Evolutionary conservation across 2,329 filamentous ascomycete genomes (phyloP).

Genomic region (Herpomyces periplanetae): DNA sequence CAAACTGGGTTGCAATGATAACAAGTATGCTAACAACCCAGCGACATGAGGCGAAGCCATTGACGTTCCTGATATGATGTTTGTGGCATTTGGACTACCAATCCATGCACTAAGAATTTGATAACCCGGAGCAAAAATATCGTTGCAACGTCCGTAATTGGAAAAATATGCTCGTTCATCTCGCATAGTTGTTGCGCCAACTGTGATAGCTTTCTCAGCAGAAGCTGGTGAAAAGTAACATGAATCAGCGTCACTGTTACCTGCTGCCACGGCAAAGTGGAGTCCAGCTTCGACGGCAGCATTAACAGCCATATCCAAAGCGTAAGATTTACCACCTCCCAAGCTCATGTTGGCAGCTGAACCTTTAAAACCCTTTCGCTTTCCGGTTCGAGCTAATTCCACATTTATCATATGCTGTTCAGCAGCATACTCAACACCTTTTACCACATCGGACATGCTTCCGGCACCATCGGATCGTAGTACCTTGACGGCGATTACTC

Average conservation of each 20-base stretch:
- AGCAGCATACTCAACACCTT: conserved; percentile 84
- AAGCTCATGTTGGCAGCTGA: conserved; percentile 98
- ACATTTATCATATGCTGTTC: conserved; percentile 34
- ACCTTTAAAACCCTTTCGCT: conserved; percentile 90
- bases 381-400: conserved; percentile 39
- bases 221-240: conserved; percentile 97
- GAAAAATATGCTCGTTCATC: conserved; percentile 98
- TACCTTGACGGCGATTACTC: conserved; percentile 88
- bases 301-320: conserved; percentile 68
- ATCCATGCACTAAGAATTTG: conserved; percentile 98
- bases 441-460: conserved; percentile 93
- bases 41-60: conserved; percentile 95
- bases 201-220: conserved; percentile 61
- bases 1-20: conserved; percentile 61
- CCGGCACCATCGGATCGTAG: conserved; percentile 86
- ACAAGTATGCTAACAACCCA: conserved; percentile 85
- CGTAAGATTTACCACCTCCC: conserved; percentile 74
- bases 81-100: conserved; percentile 70
- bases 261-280: conserved; percentile 89
- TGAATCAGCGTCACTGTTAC: conserved; percentile 92
- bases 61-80: conserved; percentile 96
- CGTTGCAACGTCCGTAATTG: conserved; percentile 97
- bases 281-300: conserved; percentile 65
- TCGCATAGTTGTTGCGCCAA: conserved; percentile 65
- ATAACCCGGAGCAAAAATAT: conserved; percentile 88